Base-by-base conservation (phyloP, 768 basidiomycete genomes). In the Rhodotorula taiwanensis region DNA sequence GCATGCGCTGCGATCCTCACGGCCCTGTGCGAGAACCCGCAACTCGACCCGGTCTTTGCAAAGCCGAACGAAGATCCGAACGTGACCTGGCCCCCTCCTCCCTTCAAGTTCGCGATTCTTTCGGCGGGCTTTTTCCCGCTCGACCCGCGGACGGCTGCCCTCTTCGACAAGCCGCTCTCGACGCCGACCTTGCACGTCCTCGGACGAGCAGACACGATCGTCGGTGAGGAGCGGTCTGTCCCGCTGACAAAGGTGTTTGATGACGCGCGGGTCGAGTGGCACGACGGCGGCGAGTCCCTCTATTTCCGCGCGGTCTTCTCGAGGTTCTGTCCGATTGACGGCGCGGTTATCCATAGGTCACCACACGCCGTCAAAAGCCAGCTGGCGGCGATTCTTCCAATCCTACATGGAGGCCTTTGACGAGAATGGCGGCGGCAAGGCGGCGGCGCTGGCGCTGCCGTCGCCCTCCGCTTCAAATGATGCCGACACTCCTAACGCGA, bases 101-200 rank as follows among this genome's bases (percentile, higher is more conserved):
- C 60, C 7, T 60, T 70, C 58, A 43, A 60, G 44, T 70, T 70
- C 16, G 62, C 61, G 6, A 63, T 70, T 44, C 58, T 70, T 3
- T 48, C 47, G 14, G 58, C 58, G 3, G 69, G 69, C 9, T 66
- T 70, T 61, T 49, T 53, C 47, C 69, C 69, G 21, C 55, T 63
- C n/a, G 69, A 70, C 42, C 55, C 59, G 21, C 41, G 55, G 2
- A 28, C 47, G 7, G 33, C 8, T 7, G 52, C 52, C 0, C 62
- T 51, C 52, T 69, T 69, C 41, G 51, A 44, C 5, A 44, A 78
- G 14, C 79, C 78, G 27, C 85, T 82, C 71, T 74, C 79, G 27
- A 91, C 89, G 14, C 86, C 83, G 5, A 88, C 87, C 0, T 76
- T 93, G 27, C 88, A 90, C 72, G 79, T 91, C 21, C 75, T 89